Base-by-base conservation (phyloP, 2,329 filamentous ascomycete species). In the Stachybotrys echinatus region DNA sequence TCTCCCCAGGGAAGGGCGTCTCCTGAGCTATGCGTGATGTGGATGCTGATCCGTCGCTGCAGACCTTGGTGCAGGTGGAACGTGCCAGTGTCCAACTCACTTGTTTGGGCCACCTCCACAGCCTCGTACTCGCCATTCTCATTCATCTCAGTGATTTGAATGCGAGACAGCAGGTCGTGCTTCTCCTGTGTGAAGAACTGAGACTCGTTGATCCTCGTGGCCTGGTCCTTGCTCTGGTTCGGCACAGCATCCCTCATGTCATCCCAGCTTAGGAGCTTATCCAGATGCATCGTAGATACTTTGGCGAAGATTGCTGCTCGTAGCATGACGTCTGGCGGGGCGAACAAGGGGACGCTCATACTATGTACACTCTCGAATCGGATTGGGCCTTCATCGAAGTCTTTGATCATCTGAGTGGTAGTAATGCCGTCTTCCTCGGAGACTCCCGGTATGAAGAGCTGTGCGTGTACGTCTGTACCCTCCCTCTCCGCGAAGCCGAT, bases 361-460 rank as follows among this genome's bases (percentile, higher is more conserved):
- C 90, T 96, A 74, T 99, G 94, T 46, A 97, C 92, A 68, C 94
- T 99, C 69, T 97, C 92, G 58, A 99, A 99, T 4, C 89, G 86
- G 50, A 99, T 85, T 0, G 92, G 84, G 0, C 89, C 87, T 67
- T 99, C 94, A 59, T 97, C 92, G 61, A 99, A 99, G 50, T 90
- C 89, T 54, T 80, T 86, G 55, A 96, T 92, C 81, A 96, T 92
- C 60, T 95, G 90, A 1, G 92, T 97, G 1, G 92, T 96, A 1
- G 94, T 96, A 42, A 92, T 90, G 8, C 92, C 92, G 52, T 89
- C 90, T 64, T 92, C 88, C 54, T 94, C 92, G 0, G 89, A 92
- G 12, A 95, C 81, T 7, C 91, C 91, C 6, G 94, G 90, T 37
- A 99, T 85, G 63, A 96, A 97, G n/a, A 99, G 81, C 68, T 97